Base-by-base conservation (phyloP, 768 basidiomycete genomes). In the Multifurca ochricompacta region DNA sequence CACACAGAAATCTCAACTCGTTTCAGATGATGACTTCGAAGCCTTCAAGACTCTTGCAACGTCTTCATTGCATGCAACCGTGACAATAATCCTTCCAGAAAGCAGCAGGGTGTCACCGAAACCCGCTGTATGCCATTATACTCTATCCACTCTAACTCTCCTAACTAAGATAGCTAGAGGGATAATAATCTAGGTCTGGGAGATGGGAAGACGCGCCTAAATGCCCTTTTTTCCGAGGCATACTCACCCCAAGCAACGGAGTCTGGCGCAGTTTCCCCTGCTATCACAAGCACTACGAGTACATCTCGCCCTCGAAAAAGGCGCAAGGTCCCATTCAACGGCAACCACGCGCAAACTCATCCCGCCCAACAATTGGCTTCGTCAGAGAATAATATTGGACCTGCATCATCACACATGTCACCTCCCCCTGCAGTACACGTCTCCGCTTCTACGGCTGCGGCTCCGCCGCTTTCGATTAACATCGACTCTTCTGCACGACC, bases 1-100 rank as follows among this genome's bases (percentile, higher is more conserved):
- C 31, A 32, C 27, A 18, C 36, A 7, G 21, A 19, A 41, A 46
- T 53, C 37, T 51, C 36, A 52, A 41, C 6, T 35, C 18, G 14
- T 32, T 37, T 19, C 59, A 91, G 88, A 87, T 40, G 87, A 85
- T 35, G 88, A 91, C 66, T 90, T 88, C 58, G 82, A 83, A 50
- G 87, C 86, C 2, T 87, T 90, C 66, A 67, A 70, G 53, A 69
- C 75, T 13, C 67, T 77, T 34, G 71, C 80, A 19, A 69, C 67
- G 48, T 63, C 71, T 8, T 61, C 64, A 3, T 65, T 65, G 14
- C 58, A 59, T 25, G 58, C 59, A 21, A 51, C 32, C 13, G 60
- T 61, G 13, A 19, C 40, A 9, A 59, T 61, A 7, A 40, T 13
- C 23, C 32, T 59, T 42, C 41, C 35, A 39, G 30, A 49, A 27